Conservation (phyloP, 177 flowering plant species). For the Telopea speciosissima region DNA sequence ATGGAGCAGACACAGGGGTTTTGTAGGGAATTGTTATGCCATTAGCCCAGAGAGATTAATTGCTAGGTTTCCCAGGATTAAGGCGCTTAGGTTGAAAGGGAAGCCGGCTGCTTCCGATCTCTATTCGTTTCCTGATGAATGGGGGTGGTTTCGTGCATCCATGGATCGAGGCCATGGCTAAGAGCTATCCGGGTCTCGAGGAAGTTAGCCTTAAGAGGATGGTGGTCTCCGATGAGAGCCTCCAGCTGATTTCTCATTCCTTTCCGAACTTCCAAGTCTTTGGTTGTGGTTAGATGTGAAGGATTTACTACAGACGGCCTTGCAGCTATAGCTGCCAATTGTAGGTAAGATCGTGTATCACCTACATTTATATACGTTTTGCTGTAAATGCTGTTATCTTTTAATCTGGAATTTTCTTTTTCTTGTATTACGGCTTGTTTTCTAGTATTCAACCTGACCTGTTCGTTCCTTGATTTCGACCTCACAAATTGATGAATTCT, state of each 20-base stretch:
- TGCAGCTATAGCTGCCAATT: constrained; percentile 78
- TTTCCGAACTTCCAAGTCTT: constrained; percentile 64
- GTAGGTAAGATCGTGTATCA: constrained; percentile 42
- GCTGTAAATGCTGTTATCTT: too few relatives aligned
- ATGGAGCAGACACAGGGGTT: too few relatives aligned
- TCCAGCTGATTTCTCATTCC: constrained; percentile 64
- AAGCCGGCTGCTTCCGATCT: constrained; percentile 95
- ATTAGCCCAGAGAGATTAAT: too few relatives aligned
- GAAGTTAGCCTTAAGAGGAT: constrained; percentile 84
- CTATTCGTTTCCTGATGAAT: constrained; percentile 75
- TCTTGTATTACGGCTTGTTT: neutral
- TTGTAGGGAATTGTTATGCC: too few relatives aligned
- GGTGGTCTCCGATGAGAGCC: constrained; percentile 76
- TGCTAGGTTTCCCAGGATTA: too few relatives aligned
- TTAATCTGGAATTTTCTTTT: neutral
- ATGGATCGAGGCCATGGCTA: constrained; percentile 70
- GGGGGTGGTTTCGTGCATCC: constrained; percentile 76
- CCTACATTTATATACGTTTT: neutral
- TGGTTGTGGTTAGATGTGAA: constrained; percentile 82
- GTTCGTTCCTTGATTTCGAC: too few relatives aligned
- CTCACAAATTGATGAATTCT: too few relatives aligned
- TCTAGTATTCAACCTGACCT: neutral
- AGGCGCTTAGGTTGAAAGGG: constrained; percentile 46
- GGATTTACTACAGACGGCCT: constrained; percentile 87
- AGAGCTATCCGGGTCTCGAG: constrained; percentile 47